Evolutionary conservation across 139 green algal genomes (phyloP), one percentile per base, ranked within the genome.

Genomic region (Chlorella sp.): DNA sequence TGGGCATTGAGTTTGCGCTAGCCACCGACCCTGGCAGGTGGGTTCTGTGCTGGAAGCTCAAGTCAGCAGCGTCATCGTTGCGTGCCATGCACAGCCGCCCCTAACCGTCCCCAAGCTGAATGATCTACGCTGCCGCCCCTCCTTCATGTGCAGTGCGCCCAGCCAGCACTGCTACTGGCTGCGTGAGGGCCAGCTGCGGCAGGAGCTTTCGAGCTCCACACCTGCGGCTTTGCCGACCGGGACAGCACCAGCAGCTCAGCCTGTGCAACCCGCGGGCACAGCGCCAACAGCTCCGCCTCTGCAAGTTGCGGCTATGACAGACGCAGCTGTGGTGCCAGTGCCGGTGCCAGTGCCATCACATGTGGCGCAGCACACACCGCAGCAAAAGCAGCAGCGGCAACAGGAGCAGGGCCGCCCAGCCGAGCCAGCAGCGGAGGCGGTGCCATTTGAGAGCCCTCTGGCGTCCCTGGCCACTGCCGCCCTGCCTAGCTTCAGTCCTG

Each of bases 401-500:
- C 44, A 79, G 28, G n/a, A 16, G 1, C 21, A 0, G 28, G 26
- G 5, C n/a, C 39, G 47, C 47, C 38, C n/a, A 26, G 47, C 44
- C 0, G 72, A 26, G 0, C 38, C 44, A 20, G 72, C 28, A 25
- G 13, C 44, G 3, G 38, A 18, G 36, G 17, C n/a, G 60, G 28
- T 72, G 57, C 76, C 76, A 18, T 28, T 39, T 1, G 76, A 82
- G 36, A 82, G 76, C 76, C 57, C 76, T 12, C 60, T 82, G 57
- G 56, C 76, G 38, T 82, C 76, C 60, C 60, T 82, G 56, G 76
- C 76, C 13, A 82, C 76, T 34, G 56, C 34, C 38, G 76, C 36
- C 2, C 76, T 82, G 36, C 76, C 76, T 36, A 73, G 57, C 57
- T 82, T 82, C 76, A 82, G 76, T 60, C 76, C 76, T 21, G 76